A percentile compares a stretch with the other conserved stretches of the same genome.
Conservation (phyloP, 2,329 filamentous ascomycete genomes). For the Aspergillus caelatus region DNA sequence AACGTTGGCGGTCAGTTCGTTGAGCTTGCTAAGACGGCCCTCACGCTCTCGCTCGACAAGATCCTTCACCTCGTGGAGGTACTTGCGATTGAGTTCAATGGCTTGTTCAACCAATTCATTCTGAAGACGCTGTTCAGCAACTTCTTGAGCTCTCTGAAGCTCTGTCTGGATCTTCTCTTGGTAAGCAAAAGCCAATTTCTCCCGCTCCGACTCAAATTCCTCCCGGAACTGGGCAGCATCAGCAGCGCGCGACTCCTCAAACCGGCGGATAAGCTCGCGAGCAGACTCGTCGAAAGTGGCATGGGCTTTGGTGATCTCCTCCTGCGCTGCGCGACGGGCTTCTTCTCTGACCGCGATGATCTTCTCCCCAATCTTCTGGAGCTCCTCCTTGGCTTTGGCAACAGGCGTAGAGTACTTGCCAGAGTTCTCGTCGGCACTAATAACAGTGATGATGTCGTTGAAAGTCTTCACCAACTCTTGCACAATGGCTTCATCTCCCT, state of each 20-base stretch:
- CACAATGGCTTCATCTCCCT: conserved; percentile 82
- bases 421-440: conserved; percentile 82
- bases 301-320: conserved; percentile 71
- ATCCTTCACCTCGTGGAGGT: conserved; percentile 74
- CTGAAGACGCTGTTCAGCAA: conserved; percentile 79
- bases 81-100: conserved; percentile 82
- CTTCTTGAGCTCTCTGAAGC: conserved; percentile 74
- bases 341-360: conserved; percentile 73
- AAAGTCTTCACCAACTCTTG: conserved; percentile 93
- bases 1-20: conserved; percentile 76
- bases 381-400: conserved; percentile 80
- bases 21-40: conserved; percentile 81
- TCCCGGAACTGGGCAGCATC: conserved; percentile 83
- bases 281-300: conserved; percentile 85
- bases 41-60: conserved; percentile 88
- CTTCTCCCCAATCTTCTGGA: conserved; percentile 75
- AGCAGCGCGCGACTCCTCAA: conserved; percentile 78
- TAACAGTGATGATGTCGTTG: conserved; percentile 91
- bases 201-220: conserved; percentile 86
- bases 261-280: conserved; percentile 81
- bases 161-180: conserved; percentile 78
- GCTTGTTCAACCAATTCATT: conserved; percentile 91
- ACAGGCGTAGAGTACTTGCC: conserved; percentile 78
- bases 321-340: conserved; percentile 71
- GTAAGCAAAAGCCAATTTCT: conserved; percentile 75